Evolutionary conservation across 192 early-diverging fungal species (phyloP).

Genomic region (Coemansia erecta): DNA sequence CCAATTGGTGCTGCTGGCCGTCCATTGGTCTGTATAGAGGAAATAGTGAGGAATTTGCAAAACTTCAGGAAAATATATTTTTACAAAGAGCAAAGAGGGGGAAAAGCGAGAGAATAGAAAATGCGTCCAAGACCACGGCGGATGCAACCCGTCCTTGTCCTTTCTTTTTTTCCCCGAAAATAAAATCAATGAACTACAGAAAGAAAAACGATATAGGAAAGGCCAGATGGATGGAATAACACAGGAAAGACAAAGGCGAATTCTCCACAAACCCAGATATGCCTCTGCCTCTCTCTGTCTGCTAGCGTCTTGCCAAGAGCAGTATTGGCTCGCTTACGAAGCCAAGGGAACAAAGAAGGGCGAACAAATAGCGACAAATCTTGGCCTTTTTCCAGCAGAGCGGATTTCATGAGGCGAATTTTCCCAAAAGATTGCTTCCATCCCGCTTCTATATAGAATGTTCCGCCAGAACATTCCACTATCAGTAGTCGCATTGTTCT

Average conservation of each 20-base stretch:
- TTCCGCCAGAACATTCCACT: conserved; percentile 13
- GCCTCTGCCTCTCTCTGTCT: too few relatives aligned
- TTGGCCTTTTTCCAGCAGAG: too few relatives aligned
- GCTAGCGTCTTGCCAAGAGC: too few relatives aligned
- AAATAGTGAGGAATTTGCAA: neutral
- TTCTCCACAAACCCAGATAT: too few relatives aligned
- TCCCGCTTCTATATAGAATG: conserved; percentile 19
- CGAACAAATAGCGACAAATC: too few relatives aligned
- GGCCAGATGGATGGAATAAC: neutral
- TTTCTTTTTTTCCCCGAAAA: neutral
- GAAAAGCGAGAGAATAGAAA: conserved; percentile 1
- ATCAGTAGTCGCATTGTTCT: neutral
- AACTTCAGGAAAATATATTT: neutral
- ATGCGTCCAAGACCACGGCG: neutral
- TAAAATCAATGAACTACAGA: neutral
- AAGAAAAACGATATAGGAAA: neutral
- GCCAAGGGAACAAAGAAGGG: too few relatives aligned
- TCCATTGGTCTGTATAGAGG: neutral
- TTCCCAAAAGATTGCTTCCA: neutral
- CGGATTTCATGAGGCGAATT: too few relatives aligned
- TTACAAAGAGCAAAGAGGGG: neutral
- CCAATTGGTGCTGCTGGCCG: neutral
- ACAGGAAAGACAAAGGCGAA: neutral
- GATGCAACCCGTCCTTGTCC: neutral
- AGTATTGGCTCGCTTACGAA: too few relatives aligned